Base-by-base conservation (phyloP, 352 stramenopile genomes). In the Globisporangium nodosum region DNA sequence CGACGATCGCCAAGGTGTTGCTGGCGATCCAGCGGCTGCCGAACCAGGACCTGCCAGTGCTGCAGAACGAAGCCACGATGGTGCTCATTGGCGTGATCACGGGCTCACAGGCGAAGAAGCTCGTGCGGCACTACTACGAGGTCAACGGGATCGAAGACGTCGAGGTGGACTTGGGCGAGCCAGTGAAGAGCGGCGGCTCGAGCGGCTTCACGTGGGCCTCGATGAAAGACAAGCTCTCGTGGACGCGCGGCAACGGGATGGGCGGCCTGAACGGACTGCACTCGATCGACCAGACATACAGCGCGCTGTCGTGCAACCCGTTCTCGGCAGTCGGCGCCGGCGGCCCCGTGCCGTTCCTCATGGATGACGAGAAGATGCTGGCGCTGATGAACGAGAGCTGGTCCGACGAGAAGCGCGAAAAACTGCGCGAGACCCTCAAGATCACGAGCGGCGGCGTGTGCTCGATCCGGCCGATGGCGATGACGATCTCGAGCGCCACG, bases 301-400 rank as follows among this genome's bases (percentile, higher is more conserved):
- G 85, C 60, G 72, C 70, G 3, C 59, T 91, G 39, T 68, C 79
- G 16, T 64, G 68, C 39, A 74, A 70, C 30, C 43, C 18, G 43
- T 49, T 49, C 43, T 24, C n/a, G 20, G 49, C 67, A 15, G 56
- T 50, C 33, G 67, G 53, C 27, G 54, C 21, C 1, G 43, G 49
- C 2, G 65, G 46, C 3, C 60, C 58, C 15, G 43, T 91, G n/a
- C 84, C 84, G 46, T 91, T 93, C 60, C 60, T 93, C 27, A 85
- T 93, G 79, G 79, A 95, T 51, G 85, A 93, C 63, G 70, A 77
- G 0, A 85, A 88, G 42, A 92, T 95, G 83, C 65, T 92, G 11
- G 65, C 64, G 31, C 61, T 95, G 16, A 66, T 95, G 52, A 90
- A 81, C 37, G 72, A 90, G 61, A 68, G 67, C n/a, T 93, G 84